Evolutionary conservation across 2,329 filamentous ascomycete species (phyloP), one percentile per base, ranked within the genome.

Genomic region (Claviceps fusiformis): DNA sequence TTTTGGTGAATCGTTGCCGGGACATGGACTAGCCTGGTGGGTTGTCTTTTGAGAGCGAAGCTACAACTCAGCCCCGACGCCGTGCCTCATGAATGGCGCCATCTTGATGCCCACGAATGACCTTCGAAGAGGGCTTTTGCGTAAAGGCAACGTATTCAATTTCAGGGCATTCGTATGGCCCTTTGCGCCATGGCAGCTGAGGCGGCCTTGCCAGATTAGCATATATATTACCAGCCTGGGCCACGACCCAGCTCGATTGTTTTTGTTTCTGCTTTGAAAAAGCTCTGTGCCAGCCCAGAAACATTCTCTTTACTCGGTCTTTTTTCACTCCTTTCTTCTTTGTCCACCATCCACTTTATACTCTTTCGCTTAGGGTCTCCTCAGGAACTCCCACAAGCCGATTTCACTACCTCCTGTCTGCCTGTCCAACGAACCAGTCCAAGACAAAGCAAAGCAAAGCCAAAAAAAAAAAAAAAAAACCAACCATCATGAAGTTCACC

Each of bases 401-500:
- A 37, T 13, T 13, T 8, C 27, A 27, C 24, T 27, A 5, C 24
- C 44, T 45, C 24, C 44, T 4, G 17, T 24, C 9, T 45, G 19
- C 11, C 9, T 37, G 9, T 24, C 24, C 24, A 24, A 24, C 24
- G 24, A 24, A 24, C 24, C 24, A 24, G 11, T 13, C 35, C 4
- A 39, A 13, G 3, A 37, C 43, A 53, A 43, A 19, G 15, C 11
- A n/a, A n/a, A n/a, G n/a, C 9, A 43, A 17, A 43, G 15, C 15
- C 6, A 15, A 7, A 19, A 44, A 31, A 33, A n/a, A n/a, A 10
- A 7, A 48, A 5, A 27, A 5, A 48, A 7, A n/a, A n/a, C n/a
- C 37, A 17, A 27, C 24, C n/a, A 39, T 17, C 46, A 57, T 57
- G 55, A 57, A 52, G 53, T 17, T 52, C 33, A 19, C 37, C 31